A percentile compares a stretch with the other conserved stretches of the same genome.
phyloP scores from a whole-genome alignment of 2,329 filamentous ascomycete genomes.

The Botrytis fabae region DNA sequence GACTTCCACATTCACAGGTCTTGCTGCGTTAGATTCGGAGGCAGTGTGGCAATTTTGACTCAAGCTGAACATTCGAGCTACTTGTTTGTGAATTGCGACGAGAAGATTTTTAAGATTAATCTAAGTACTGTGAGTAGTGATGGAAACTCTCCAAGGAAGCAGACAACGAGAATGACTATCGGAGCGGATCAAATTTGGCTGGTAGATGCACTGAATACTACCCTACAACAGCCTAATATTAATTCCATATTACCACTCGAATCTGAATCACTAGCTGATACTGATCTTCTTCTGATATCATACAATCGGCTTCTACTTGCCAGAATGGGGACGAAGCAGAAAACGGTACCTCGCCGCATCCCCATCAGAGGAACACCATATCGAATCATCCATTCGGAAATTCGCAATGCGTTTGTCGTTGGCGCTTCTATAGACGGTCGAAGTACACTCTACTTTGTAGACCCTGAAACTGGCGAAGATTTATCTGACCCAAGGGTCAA shows the following conservation, averaged over 20 bases:
- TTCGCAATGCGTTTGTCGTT: conserved; percentile 55
- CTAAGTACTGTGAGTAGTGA: conserved; percentile 11
- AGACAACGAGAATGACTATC: not conserved
- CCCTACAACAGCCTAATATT: conserved; percentile 49
- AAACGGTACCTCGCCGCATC: conserved; percentile 53
- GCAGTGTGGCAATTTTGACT: conserved; percentile 33
- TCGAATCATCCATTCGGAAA: conserved; percentile 55
- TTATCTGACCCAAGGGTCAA: conserved; percentile 47
- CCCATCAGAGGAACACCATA: conserved; percentile 43
- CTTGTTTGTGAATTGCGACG: conserved; percentile 52
- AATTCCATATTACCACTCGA: conserved; percentile 50
- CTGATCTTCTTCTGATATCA: conserved; percentile 50
- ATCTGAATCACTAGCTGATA: conserved; percentile 36
- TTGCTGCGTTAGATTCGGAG: conserved; percentile 35
- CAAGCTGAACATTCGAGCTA: conserved; percentile 31
- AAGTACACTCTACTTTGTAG: conserved; percentile 57
- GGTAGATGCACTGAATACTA: conserved; percentile 51
- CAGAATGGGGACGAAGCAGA: conserved; percentile 49
- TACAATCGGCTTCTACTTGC: conserved; percentile 54
- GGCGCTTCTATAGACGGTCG: conserved; percentile 47
- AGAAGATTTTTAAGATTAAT: conserved; percentile 42
- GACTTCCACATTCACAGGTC: conserved; percentile 24
- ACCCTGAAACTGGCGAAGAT: conserved; percentile 54
- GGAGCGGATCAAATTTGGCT: conserved; percentile 49
- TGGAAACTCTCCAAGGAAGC: not conserved